Percentiles rank a stretch among this genome's conserved stretches.
Evolutionary conservation across 108 stramenopile genomes (phyloP).

Genomic region (Nitzschia sp.): DNA sequence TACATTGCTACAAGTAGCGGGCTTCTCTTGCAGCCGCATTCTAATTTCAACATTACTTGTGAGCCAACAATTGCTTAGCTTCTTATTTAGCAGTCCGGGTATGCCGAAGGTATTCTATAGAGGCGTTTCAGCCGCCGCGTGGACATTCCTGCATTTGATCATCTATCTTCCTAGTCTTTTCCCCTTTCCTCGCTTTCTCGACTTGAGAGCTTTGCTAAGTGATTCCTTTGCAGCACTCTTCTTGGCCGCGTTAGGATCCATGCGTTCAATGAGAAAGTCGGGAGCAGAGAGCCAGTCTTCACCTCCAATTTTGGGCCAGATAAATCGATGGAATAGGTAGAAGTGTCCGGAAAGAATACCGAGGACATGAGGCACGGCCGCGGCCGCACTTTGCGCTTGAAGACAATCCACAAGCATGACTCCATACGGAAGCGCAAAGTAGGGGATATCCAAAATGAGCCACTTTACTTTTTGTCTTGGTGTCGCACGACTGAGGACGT

Average conservation of each 20-base stretch:
- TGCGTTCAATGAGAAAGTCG: constrained; percentile 51
- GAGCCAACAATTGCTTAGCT: too few species aligned
- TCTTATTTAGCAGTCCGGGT: too few species aligned
- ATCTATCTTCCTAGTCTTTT: constrained; percentile 62
- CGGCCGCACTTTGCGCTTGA: constrained; percentile 67
- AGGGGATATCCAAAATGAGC: constrained; percentile 86
- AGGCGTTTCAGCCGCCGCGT: too few species aligned
- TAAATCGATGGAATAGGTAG: constrained; percentile 78
- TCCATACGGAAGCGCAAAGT: constrained; percentile 85
- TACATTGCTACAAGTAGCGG: too few species aligned
- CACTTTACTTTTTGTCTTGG: constrained; percentile 86
- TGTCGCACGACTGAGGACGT: constrained; percentile 83
- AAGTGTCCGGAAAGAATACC: constrained; percentile 89
- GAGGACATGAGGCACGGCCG: constrained; percentile 83
- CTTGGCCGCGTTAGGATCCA: constrained; percentile 59
- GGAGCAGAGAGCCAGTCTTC: constrained; percentile 88
- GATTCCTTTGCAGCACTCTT: constrained; percentile 52
- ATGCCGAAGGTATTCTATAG: too few species aligned
- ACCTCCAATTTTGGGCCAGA: constrained; percentile 86
- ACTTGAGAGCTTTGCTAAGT: constrained; percentile 61
- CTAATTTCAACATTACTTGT: too few species aligned
- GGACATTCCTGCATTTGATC: too few species aligned
- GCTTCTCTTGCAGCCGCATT: too few species aligned
- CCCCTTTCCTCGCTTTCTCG: constrained; percentile 78
- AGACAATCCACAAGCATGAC: constrained; percentile 84